Evolutionary conservation across 164 flowering plant species (phyloP), one percentile per base, ranked within the genome.

Genomic region (Umbilicus rupestris): DNA sequence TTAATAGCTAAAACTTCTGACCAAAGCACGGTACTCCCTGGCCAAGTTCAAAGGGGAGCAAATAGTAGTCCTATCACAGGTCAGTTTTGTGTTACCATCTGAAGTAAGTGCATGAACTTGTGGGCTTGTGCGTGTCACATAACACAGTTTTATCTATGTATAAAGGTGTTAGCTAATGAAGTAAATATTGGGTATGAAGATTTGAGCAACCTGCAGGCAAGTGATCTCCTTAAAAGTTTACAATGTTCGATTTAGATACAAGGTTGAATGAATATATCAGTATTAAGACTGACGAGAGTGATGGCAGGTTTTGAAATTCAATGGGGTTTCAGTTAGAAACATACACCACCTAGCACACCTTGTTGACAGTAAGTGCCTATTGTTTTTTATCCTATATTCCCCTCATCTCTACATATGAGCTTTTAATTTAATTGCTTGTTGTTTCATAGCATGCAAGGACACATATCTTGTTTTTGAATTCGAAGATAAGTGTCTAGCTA

Each of bases 31-130:
- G 0, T 91, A 89, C 66, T 89, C 96, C 14, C 73, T 85, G 76
- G 88, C 99, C 45, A 85, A 78, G 75, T 94, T 89, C 72, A 87
- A 83, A 80, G 97, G 90, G 68, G 96, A 94, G 74, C 92, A 91
- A 73, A 89, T 91, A 55, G 97, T 94, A 65, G 81, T 89, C 74
- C 68, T 91, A 30, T 94, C 97, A 22, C 99, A 91, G 97, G 98
- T 88, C 66, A 68, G 82, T 50, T 59, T 15, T 31, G 22, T 29
- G 33, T 62, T 69, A 37, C 29, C 28, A 4, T 50, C 57, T 1
- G 26, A 50, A 20, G 57, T 22, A 50, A 28, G 28, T 50, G 57
- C 28, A 50, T 50, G 57, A 11, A 22, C 29, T 7, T 50, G 57
- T 50, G 6, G 11, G 55, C 55, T n/a, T 20, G 55, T 20, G 22